Percentiles rank a stretch among this genome's conserved stretches.
phyloP scores from a whole-genome alignment of 2,329 filamentous ascomycete genomes.

The Verticillium albo-atrum region DNA sequence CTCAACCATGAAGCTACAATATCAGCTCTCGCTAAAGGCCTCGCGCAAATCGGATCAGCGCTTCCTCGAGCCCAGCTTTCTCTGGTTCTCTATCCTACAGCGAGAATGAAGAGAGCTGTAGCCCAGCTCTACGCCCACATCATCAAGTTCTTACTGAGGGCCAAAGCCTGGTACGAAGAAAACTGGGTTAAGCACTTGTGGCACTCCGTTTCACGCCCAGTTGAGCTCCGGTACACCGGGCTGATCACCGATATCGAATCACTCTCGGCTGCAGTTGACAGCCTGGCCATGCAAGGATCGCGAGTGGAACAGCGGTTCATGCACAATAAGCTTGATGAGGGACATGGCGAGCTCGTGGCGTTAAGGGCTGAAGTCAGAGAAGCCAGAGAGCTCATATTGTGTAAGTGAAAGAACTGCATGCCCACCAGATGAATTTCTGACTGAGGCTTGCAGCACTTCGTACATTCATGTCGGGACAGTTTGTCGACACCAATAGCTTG shows the following conservation, averaged over 20 bases:
- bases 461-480: neutral
- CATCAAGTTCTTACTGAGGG: slow-evolving; percentile 15
- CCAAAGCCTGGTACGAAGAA: slow-evolving; percentile 15
- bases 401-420: neutral
- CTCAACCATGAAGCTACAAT: slow-evolving; percentile 11
- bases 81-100: slow-evolving; percentile 12
- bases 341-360: neutral
- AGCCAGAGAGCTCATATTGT: neutral
- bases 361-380: neutral
- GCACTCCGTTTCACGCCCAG: slow-evolving; percentile 11
- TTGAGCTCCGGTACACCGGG: slow-evolving; percentile 12
- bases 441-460: neutral
- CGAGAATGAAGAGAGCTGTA: slow-evolving; percentile 11
- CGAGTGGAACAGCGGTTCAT: neutral
- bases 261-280: neutral
- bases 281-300: neutral
- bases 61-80: slow-evolving; percentile 11
- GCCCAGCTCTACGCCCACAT: slow-evolving; percentile 14
- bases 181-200: slow-evolving; percentile 7
- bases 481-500: neutral
- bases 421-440: no score
- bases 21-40: slow-evolving; percentile 11
- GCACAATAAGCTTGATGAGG: neutral
- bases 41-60: slow-evolving; percentile 10
- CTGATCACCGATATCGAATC: slow-evolving; percentile 11